Evolutionary conservation across 2,329 filamentous ascomycete genomes (phyloP).

Genomic region (Ceratocystiopsis minuta): DNA sequence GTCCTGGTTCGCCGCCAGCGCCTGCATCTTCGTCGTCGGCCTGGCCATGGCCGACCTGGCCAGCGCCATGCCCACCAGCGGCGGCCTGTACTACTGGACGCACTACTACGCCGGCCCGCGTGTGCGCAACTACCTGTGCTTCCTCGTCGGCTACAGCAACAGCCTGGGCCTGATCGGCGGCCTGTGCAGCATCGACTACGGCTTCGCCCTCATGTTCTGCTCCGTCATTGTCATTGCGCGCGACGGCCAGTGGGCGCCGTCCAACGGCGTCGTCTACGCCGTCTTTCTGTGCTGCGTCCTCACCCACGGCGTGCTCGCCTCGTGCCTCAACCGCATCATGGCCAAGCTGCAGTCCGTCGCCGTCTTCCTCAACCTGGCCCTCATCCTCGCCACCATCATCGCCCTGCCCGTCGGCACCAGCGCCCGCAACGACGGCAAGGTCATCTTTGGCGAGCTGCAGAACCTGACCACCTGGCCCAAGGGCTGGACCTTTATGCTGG

Average conservation of each 20-base stretch:
- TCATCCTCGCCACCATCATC: constrained; percentile 37
- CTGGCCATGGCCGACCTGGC: constrained; percentile 38
- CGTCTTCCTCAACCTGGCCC: constrained; percentile 34
- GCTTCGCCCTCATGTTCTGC: constrained; percentile 38
- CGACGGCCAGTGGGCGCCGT: constrained; percentile 37
- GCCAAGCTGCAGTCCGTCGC: constrained; percentile 38
- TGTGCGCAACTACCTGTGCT: constrained; percentile 38
- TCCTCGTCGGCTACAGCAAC: constrained; percentile 43
- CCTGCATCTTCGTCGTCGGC: constrained; percentile 39
- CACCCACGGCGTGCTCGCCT: constrained; percentile 34
- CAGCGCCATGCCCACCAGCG: constrained; percentile 38
- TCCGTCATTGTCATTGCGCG: constrained; percentile 38
- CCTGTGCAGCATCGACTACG: constrained; percentile 41
- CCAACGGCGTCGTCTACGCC: constrained; percentile 36
- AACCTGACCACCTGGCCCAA: constrained; percentile 41
- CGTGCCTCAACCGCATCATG: constrained; percentile 36
- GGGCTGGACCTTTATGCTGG: constrained; percentile 40
- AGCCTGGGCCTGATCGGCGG: constrained; percentile 42
- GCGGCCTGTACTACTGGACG: constrained; percentile 41
- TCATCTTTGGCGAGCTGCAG: constrained; percentile 36
- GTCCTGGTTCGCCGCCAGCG: constrained; percentile 41
- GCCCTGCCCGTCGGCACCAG: constrained; percentile 33
- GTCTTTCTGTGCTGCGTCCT: constrained; percentile 37
- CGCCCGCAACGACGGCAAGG: constrained; percentile 24
- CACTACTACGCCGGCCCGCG: constrained; percentile 38